A percentile compares a stretch with the other conserved stretches of the same genome.
Conservation (phyloP, 73 alveolate species). For the Halteria grandinella region DNA sequence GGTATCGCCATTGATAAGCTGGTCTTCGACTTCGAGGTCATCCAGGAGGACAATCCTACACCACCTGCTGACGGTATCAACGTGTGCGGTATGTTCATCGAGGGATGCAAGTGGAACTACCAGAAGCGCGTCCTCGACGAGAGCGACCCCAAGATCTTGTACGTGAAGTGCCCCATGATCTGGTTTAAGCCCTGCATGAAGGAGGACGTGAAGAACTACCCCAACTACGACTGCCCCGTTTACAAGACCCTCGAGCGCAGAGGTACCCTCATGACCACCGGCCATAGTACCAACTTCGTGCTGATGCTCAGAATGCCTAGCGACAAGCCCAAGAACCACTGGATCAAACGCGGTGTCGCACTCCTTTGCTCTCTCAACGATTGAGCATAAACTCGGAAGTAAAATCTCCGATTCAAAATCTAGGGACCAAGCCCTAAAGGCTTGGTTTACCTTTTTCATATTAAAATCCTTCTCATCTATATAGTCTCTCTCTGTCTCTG, state of each 20-base stretch:
- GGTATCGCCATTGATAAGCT: slow-evolving; percentile 98
- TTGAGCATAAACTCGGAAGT: too few species aligned
- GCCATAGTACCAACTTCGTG: slow-evolving; percentile 97
- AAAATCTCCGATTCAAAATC: too few species aligned
- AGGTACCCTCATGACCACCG: slow-evolving; percentile 96
- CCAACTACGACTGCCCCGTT: slow-evolving; percentile 77
- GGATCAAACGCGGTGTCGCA: slow-evolving; percentile 98
- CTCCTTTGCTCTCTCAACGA: slow-evolving; percentile 94
- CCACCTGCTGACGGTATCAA: slow-evolving; percentile 98
- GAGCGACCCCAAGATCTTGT: slow-evolving; percentile 97
- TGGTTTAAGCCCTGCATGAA: slow-evolving; percentile 95
- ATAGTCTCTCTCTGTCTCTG: too few species aligned
- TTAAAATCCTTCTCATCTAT: too few species aligned
- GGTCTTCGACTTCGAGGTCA: slow-evolving; percentile 91
- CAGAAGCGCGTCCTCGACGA: slow-evolving; percentile 88
- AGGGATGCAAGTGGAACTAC: slow-evolving; percentile 98
- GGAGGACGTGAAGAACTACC: slow-evolving; percentile 82
- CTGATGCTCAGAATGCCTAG: slow-evolving; percentile 83
- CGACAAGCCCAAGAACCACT: slow-evolving; percentile 87
- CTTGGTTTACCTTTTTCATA: too few species aligned
- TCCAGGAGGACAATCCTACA: slow-evolving; percentile 77
- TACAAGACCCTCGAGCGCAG: slow-evolving; percentile 82
- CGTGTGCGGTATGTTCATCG: slow-evolving; percentile 95
- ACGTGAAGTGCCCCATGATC: slow-evolving; percentile 98
- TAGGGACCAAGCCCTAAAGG: too few species aligned